These are phyloP conservation scores for Bretschneidera sinensis DNA, from an alignment of 345 rosid species.

Conservation along the genomic window DNA sequence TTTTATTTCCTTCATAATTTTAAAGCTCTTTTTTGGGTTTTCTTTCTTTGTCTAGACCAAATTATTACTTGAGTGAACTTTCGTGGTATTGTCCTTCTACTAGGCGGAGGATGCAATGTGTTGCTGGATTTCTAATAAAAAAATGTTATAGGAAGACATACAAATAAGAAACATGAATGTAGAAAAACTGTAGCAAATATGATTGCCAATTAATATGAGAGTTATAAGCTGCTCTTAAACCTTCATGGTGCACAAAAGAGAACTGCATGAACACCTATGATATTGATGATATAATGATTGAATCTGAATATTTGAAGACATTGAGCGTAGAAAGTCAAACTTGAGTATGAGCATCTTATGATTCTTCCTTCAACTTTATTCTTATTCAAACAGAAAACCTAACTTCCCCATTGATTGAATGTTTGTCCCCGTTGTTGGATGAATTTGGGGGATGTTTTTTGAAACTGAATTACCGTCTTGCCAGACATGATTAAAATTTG, in stretches of 20 bases:
- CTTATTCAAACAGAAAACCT: conserved; percentile 16
- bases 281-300: too few relatives aligned
- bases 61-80: too few relatives aligned
- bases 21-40: too few relatives aligned
- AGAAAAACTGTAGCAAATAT: too few relatives aligned
- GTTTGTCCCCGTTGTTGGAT: conserved; percentile 25
- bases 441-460: conserved; percentile 21
- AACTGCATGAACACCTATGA: neutral
- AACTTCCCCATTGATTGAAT: conserved; percentile 24
- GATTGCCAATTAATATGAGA: too few relatives aligned
- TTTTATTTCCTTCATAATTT: neutral
- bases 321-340: neutral
- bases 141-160: neutral
- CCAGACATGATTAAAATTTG: conserved; percentile 44
- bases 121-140: neutral
- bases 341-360: neutral
- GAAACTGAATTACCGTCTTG: conserved; percentile 39
- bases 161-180: neutral
- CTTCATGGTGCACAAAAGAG: neutral
- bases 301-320: neutral
- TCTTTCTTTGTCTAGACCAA: neutral
- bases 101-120: too few relatives aligned
- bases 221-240: neutral
- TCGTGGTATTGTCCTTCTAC: too few relatives aligned
- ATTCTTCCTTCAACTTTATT: neutral